Percentiles rank a stretch among this genome's conserved stretches.
Conservation (phyloP, 371 early-diverging fungal genomes). For the Mucor lusitanicus region DNA sequence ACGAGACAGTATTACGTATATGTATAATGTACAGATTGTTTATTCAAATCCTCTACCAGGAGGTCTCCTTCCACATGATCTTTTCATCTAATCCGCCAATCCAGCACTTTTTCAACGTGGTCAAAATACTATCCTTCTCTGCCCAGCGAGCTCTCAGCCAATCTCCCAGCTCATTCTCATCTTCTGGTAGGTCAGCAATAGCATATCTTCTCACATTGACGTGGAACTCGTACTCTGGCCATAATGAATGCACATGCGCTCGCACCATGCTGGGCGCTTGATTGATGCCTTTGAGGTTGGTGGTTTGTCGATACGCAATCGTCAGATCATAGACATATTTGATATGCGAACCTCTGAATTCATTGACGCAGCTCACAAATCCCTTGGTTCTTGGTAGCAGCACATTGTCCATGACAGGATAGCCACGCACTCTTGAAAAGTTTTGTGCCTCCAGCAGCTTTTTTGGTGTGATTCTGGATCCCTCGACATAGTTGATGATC, state of each 20-base stretch:
- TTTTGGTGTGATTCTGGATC: conserved; percentile 63
- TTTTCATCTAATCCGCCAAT: conserved; percentile 10
- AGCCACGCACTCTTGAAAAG: conserved; percentile 59
- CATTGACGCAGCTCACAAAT: conserved; percentile 67
- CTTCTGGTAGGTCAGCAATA: conserved; percentile 61
- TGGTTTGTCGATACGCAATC: conserved; percentile 58
- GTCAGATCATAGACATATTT: conserved; percentile 72
- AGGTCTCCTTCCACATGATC: conserved; percentile 42
- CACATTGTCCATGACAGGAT: conserved; percentile 67
- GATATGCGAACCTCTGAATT: conserved; percentile 65
- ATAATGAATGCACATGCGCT: conserved; percentile 54
- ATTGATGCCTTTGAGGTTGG: conserved; percentile 36
- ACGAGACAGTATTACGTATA: too few species aligned
- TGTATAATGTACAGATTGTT: background rate
- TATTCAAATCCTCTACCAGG: conserved; percentile 4
- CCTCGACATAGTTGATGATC: conserved; percentile 77
- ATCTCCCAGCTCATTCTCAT: conserved; percentile 55
- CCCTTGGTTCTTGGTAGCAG: conserved; percentile 84
- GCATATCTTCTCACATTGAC: conserved; percentile 62
- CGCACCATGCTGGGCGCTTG: conserved; percentile 65
- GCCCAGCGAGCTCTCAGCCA: conserved; percentile 68
- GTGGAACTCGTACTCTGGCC: conserved; percentile 70
- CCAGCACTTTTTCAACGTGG: conserved; percentile 48
- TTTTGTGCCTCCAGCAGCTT: conserved; percentile 66
- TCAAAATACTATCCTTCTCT: conserved; percentile 66